Percentiles rank a stretch among this genome's conserved stretches.
These are phyloP conservation scores for Panus rudis DNA, from an alignment of 768 basidiomycete genomes.

Conservation along the genomic window DNA sequence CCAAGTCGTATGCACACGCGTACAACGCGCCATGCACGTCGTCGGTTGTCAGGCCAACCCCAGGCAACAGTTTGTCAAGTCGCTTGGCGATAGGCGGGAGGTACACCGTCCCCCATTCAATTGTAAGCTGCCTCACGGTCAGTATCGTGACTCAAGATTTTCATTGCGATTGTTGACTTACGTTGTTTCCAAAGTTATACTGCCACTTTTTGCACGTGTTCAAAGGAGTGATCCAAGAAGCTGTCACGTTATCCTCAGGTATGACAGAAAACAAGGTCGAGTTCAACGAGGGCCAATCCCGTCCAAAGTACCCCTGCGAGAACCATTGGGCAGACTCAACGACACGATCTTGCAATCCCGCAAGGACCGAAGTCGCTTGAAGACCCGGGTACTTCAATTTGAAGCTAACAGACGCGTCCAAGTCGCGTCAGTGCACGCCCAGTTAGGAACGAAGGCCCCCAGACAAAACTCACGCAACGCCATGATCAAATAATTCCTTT, in stretches of 20 bases:
- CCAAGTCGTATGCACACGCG: conserved; percentile 36
- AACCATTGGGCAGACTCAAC: conserved; percentile 38
- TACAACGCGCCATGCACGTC: conserved; percentile 35
- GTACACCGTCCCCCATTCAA: conserved; percentile 28
- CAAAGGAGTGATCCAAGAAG: conserved; percentile 37
- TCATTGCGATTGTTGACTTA: conserved; percentile 4
- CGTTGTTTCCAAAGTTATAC: conserved; percentile 26
- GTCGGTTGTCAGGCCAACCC: conserved; percentile 25
- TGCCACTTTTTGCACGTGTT: conserved; percentile 30
- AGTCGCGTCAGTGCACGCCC: not conserved
- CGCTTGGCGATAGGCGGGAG: conserved; percentile 29
- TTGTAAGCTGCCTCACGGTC: conserved; percentile 10
- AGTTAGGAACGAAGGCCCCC: not conserved
- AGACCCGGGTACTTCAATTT: conserved; percentile 25
- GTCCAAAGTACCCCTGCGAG: conserved; percentile 32
- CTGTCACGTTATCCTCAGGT: conserved; percentile 27
- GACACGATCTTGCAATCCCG: conserved; percentile 27
- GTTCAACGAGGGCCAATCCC: conserved; percentile 19
- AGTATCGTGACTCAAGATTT: not conserved
- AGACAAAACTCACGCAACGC: conserved; percentile 25
- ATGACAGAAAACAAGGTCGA: conserved; percentile 24
- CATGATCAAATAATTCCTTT: conserved; percentile 33
- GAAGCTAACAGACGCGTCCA: conserved; percentile 18
- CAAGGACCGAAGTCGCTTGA: conserved; percentile 19
- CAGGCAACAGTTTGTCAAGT: conserved; percentile 28